phyloP scores from a whole-genome alignment of 2,329 filamentous ascomycete species.

The Sclerotinia glacialis region DNA sequence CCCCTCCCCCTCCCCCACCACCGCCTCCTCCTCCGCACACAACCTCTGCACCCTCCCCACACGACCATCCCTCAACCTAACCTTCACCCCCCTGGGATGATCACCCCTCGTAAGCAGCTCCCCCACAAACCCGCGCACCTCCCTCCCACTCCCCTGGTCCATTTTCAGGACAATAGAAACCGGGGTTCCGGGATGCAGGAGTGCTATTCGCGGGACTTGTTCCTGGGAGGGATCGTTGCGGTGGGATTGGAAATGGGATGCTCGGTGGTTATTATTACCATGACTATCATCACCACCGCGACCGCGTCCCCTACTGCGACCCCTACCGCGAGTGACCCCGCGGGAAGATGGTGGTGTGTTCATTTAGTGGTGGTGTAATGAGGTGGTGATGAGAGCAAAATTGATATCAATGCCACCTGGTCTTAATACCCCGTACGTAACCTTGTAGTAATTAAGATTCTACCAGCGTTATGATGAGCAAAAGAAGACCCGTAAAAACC shows the following conservation, averaged over 20 bases:
- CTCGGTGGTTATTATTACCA: not conserved
- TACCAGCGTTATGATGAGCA: too few relatives aligned
- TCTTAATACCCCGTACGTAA: too few relatives aligned
- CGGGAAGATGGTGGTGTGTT: not conserved
- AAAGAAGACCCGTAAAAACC: too few relatives aligned
- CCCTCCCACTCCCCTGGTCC: slow-evolving; percentile 37
- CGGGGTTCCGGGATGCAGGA: slow-evolving; percentile 31
- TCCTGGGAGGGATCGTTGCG: not conserved
- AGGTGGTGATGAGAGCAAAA: too few relatives aligned
- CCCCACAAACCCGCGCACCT: slow-evolving; percentile 35
- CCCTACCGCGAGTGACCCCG: not conserved
- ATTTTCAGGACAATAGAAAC: slow-evolving; percentile 38
- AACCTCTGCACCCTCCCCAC: slow-evolving; percentile 36
- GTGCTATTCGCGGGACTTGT: slow-evolving; percentile 32
- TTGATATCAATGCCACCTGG: too few relatives aligned
- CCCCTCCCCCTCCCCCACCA: slow-evolving; percentile 1
- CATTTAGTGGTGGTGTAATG: not conserved
- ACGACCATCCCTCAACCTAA: slow-evolving; percentile 35
- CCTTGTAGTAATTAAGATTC: too few relatives aligned
- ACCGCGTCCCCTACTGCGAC: not conserved
- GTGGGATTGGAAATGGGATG: not conserved
- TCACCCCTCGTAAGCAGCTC: slow-evolving; percentile 37
- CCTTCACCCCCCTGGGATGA: slow-evolving; percentile 39
- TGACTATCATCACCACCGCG: not conserved
- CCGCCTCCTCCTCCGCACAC: slow-evolving; percentile 29